A percentile compares a stretch with the other conserved stretches of the same genome.
phyloP scores from a whole-genome alignment of 2,329 filamentous ascomycete species.

The Trichoderma afroharzianum region DNA sequence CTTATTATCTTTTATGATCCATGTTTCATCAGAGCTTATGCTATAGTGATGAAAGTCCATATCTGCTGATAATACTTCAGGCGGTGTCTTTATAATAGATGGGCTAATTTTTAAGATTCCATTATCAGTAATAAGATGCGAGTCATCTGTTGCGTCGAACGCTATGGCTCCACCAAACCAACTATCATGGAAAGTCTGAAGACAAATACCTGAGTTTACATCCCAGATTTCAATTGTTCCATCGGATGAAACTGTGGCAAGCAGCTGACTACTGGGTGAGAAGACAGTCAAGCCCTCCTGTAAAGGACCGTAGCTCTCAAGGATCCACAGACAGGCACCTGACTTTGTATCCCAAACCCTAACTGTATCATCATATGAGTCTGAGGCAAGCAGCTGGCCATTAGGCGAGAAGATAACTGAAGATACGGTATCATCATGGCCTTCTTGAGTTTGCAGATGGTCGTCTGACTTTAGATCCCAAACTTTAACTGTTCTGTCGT shows the following conservation, averaged over 20 bases:
- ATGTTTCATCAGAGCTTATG: not conserved
- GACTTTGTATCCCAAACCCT: not conserved
- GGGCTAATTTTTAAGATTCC: not conserved
- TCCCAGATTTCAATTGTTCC: not conserved
- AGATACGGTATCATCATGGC: not conserved
- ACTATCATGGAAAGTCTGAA: not conserved
- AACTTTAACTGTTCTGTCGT: not conserved
- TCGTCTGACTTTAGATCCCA: not conserved
- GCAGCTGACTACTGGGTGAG: not conserved
- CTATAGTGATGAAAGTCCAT: not conserved
- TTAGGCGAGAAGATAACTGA: not conserved
- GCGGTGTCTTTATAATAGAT: not conserved
- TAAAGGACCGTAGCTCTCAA: not conserved
- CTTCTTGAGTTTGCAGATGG: not conserved
- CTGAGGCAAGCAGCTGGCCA: not conserved
- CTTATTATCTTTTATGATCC: slow-evolving; percentile 7
- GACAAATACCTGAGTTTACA: not conserved
- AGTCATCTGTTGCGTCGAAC: not conserved
- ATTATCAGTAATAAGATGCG: not conserved
- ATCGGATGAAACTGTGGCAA: not conserved
- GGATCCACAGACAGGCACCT: not conserved
- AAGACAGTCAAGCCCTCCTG: not conserved
- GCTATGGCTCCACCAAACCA: not conserved
- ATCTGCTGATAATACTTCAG: not conserved
- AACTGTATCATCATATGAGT: not conserved